A percentile compares a stretch with the other conserved stretches of the same genome.
Conservation (phyloP, 257 asterid species). For the Rehmannia glutinosa region DNA sequence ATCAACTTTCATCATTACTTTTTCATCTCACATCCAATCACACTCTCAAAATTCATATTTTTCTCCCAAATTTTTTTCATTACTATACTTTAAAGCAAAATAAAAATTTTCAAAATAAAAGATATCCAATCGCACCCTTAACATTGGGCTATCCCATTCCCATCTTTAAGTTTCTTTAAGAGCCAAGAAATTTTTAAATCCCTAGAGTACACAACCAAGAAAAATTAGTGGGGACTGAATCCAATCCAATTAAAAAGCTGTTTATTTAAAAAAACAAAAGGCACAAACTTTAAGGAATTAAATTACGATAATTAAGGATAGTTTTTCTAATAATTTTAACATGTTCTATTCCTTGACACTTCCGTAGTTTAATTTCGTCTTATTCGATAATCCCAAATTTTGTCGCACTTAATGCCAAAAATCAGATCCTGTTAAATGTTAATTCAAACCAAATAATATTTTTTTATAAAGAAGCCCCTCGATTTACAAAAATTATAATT, state of each 20-base stretch:
- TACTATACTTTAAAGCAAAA: too few relatives aligned
- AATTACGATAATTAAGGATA: too few relatives aligned
- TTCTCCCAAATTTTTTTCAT: too few relatives aligned
- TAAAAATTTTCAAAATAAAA: too few relatives aligned
- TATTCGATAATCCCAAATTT: slow-evolving; percentile 8
- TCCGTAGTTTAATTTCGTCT: slow-evolving; percentile 20
- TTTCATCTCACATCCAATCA: too few relatives aligned
- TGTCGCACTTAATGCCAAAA: slow-evolving; percentile 28
- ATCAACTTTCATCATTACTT: too few relatives aligned
- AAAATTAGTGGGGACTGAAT: slow-evolving; percentile 9
- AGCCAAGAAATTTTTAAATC: too few relatives aligned
- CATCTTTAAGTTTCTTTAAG: too few relatives aligned
- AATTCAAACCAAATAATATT: background rate
- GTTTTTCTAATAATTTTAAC: background rate
- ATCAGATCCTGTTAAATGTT: background rate
- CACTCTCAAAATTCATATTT: too few relatives aligned
- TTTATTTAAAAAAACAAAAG: too few relatives aligned
- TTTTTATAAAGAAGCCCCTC: slow-evolving; percentile 16
- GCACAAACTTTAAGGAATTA: background rate
- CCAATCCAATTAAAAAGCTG: background rate
- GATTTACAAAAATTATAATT: slow-evolving; percentile 24
- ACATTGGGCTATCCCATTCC: too few relatives aligned
- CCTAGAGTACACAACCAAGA: background rate
- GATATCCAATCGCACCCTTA: too few relatives aligned
- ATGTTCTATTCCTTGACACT: background rate